phyloP scores from a whole-genome alignment of 352 stramenopile genomes.

The Pythium folliculosum region DNA sequence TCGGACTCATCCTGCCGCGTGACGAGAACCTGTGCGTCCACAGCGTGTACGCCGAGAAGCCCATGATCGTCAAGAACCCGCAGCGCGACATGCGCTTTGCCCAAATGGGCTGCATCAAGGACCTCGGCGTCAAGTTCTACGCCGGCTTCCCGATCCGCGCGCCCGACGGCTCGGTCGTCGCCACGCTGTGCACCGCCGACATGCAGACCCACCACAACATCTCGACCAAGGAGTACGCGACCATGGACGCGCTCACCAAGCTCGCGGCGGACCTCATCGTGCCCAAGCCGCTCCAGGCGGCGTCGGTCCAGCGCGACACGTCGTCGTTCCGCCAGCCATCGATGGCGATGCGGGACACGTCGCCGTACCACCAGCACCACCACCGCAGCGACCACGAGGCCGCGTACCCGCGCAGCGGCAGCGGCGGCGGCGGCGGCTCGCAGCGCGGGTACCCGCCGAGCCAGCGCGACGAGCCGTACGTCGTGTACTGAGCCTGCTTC shows the following conservation, averaged over 20 bases:
- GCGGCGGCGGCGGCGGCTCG: not conserved
- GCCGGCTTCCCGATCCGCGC: constrained; percentile 57
- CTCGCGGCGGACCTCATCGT: constrained; percentile 48
- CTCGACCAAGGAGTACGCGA: constrained; percentile 70
- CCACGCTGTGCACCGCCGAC: constrained; percentile 48
- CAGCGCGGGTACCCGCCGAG: not conserved
- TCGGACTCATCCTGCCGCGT: constrained; percentile 33
- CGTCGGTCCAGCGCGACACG: no score
- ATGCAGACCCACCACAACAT: constrained; percentile 53
- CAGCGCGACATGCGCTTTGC: constrained; percentile 64
- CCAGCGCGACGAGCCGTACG: not conserved
- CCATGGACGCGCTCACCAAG: constrained; percentile 61
- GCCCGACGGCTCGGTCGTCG: constrained; percentile 49
- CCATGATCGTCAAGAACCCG: constrained; percentile 65
- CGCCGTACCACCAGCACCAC: not conserved
- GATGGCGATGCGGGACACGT: not conserved
- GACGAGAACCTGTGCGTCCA: constrained; percentile 65
- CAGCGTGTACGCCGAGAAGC: constrained; percentile 58
- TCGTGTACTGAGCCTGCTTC: not conserved
- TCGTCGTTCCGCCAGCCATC: no score
- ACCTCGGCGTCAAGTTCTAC: constrained; percentile 64
- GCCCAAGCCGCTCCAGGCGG: constrained; percentile 1
- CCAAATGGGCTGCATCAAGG: constrained; percentile 47
- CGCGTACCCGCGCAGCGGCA: no score
- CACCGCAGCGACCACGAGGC: not conserved